phyloP scores from a whole-genome alignment of 2,329 filamentous ascomycete species.

The Alternaria infectoria region DNA sequence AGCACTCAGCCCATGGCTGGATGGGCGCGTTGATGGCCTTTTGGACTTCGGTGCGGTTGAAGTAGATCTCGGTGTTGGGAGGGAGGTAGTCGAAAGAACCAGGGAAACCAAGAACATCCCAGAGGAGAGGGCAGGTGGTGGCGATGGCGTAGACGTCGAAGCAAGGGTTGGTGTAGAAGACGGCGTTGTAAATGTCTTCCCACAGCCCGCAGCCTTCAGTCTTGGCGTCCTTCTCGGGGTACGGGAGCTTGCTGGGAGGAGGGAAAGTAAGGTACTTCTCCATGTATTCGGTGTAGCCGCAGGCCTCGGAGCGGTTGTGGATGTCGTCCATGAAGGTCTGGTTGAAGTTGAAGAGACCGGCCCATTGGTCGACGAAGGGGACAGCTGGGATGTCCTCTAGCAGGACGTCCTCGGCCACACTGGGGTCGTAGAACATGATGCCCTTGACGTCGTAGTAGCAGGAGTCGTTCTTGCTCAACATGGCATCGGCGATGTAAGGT shows the following conservation, averaged over 20 bases:
- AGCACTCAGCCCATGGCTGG: constrained; percentile 65
- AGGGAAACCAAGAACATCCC: constrained; percentile 73
- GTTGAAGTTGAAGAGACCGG: constrained; percentile 68
- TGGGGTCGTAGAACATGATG: constrained; percentile 76
- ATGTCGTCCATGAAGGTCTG: constrained; percentile 62
- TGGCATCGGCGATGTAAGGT: constrained; percentile 74
- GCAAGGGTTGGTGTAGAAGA: constrained; percentile 71
- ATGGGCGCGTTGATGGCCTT: constrained; percentile 69
- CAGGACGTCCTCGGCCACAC: constrained; percentile 61
- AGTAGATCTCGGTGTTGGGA: constrained; percentile 68
- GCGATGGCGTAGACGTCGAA: constrained; percentile 79
- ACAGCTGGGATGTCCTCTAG: constrained; percentile 61
- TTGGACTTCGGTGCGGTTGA: constrained; percentile 74
- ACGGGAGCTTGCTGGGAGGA: constrained; percentile 66
- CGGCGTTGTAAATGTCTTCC: constrained; percentile 61
- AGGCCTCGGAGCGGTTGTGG: constrained; percentile 59
- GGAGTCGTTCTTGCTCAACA: constrained; percentile 72
- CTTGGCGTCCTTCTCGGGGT: constrained; percentile 53
- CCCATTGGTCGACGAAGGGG: constrained; percentile 67
- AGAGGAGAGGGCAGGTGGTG: constrained; percentile 72
- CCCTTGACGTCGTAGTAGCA: constrained; percentile 71
- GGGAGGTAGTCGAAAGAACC: constrained; percentile 70
- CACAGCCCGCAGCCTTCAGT: constrained; percentile 65
- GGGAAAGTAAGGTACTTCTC: constrained; percentile 72
- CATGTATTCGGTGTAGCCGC: constrained; percentile 68